Percentiles rank a stretch among this genome's conserved stretches.
Evolutionary conservation across 495 filamentous ascomycete species (phyloP).

Genomic region (Podospora sp.): DNA sequence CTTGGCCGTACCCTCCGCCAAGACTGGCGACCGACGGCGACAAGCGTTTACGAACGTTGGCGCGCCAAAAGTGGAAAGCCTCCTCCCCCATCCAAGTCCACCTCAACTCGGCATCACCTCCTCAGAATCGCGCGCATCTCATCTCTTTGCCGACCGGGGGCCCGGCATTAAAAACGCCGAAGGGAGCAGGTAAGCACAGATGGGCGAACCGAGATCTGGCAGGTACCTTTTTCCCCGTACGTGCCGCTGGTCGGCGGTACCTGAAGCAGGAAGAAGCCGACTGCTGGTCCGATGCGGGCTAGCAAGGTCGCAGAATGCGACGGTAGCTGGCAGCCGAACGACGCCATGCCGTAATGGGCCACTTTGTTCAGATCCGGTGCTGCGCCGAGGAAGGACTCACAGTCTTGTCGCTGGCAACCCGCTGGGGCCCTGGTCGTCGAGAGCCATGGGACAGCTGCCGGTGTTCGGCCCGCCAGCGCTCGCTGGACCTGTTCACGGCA

Average conservation of each 20-base stretch:
- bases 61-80: not conserved
- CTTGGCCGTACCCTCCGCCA: too few relatives aligned
- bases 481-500: conserved; percentile 13
- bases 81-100: not conserved
- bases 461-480: conserved; percentile 19
- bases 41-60: too few relatives aligned
- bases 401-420: not conserved
- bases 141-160: conserved; percentile 4
- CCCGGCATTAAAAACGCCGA: conserved; percentile 15
- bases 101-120: not conserved
- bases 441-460: conserved; percentile 11
- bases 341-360: conserved; percentile 12
- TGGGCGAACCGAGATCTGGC: conserved; percentile 19
- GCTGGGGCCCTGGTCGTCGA: conserved; percentile 2
- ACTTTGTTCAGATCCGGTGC: conserved; percentile 12
- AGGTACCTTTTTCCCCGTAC: conserved; percentile 1
- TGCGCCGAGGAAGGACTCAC: conserved; percentile 3
- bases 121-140: not conserved
- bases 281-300: conserved; percentile 1
- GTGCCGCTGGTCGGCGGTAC: conserved; percentile 2
- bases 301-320: conserved; percentile 15
- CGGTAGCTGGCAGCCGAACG: conserved; percentile 18
- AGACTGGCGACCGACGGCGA: too few relatives aligned
- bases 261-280: not conserved
- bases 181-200: conserved; percentile 4